Evolutionary conservation across 257 asterid species (phyloP).

Genomic region (Solanum infundibuliforme): DNA sequence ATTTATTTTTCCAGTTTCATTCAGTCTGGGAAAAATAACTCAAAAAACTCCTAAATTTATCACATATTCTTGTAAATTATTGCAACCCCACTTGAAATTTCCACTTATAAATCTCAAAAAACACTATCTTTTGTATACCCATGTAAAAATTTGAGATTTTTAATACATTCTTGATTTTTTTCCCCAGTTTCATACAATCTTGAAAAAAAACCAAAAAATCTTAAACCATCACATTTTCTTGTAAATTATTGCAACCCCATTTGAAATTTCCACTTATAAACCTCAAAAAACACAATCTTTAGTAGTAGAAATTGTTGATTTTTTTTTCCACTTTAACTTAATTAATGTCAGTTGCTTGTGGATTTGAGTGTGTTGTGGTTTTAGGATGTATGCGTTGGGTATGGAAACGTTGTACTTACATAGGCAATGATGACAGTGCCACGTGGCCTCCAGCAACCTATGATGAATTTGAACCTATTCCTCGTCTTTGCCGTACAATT

Average conservation of each 20-base stretch:
- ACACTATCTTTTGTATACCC: neutral
- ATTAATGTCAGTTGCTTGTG: constrained; percentile 61
- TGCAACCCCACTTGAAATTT: neutral
- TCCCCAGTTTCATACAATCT: neutral
- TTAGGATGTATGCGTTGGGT: constrained; percentile 89
- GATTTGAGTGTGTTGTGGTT: constrained; percentile 58
- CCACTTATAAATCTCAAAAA: neutral
- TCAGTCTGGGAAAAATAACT: neutral
- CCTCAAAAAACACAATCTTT: neutral
- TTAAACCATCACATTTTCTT: neutral
- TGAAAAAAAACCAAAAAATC: neutral
- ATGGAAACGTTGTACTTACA: constrained; percentile 95
- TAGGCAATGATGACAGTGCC: constrained; percentile 86
- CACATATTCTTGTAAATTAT: neutral
- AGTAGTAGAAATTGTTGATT: neutral
- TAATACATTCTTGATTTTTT: neutral
- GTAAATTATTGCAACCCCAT: neutral
- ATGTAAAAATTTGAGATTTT: neutral
- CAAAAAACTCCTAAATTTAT: neutral
- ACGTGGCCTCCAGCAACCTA: constrained; percentile 69
- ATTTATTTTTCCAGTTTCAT: neutral
- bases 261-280: neutral
- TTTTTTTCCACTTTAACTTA: neutral
- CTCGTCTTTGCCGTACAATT: constrained; percentile 71
- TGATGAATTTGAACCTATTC: constrained; percentile 70